Evolutionary conservation across 202 grass and related monocot genomes (phyloP).

Genomic region (Schoenoplectus triqueter): DNA sequence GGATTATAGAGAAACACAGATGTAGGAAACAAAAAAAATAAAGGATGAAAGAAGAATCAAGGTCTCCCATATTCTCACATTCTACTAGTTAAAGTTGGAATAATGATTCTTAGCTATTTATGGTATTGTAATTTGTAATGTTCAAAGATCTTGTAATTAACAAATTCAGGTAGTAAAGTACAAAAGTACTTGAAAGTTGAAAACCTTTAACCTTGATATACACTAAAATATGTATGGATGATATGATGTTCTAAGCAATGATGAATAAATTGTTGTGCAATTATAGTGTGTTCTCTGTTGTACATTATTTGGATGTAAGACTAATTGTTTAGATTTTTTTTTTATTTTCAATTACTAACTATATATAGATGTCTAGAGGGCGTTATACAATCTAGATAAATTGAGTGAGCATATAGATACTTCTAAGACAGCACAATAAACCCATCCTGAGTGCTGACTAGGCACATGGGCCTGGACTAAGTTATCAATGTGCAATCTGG

Average conservation of each 20-base stretch:
- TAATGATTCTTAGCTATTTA: background rate
- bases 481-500: too few relatives aligned
- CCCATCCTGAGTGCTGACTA: too few relatives aligned
- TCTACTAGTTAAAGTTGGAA: background rate
- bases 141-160: background rate
- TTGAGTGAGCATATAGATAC: too few relatives aligned
- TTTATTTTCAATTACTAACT: background rate
- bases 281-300: too few relatives aligned
- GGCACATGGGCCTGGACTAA: too few relatives aligned
- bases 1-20: background rate
- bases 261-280: background rate
- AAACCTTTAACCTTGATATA: background rate
- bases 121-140: background rate
- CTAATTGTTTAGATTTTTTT: too few relatives aligned
- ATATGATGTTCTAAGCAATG: background rate
- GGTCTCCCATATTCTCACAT: background rate
- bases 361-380: background rate
- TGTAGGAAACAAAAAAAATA: background rate
- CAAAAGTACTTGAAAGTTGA: background rate
- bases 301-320: too few relatives aligned
- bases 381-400: too few relatives aligned
- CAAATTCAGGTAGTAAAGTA: background rate
- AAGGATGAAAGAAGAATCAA: background rate
- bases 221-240: background rate
- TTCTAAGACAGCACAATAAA: too few relatives aligned